Evolutionary conservation across 805 yeast genomes (phyloP).

Genomic region (Candida orba): DNA sequence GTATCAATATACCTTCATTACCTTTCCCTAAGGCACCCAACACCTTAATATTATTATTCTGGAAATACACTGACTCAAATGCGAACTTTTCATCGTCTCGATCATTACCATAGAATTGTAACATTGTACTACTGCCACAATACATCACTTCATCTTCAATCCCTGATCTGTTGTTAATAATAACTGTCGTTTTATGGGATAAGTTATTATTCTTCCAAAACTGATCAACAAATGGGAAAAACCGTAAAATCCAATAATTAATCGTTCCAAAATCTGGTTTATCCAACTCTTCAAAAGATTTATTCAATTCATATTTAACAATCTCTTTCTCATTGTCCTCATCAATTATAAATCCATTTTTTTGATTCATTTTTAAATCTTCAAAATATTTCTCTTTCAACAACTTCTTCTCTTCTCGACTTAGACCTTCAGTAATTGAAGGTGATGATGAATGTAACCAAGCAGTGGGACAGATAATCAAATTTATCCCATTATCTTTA

Average conservation of each 20-base stretch:
- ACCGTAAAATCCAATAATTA: conserved; percentile 69
- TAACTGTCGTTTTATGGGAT: conserved; percentile 30
- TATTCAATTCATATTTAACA: conserved; percentile 11
- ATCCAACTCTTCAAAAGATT: conserved; percentile 24
- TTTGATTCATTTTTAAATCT: conserved; percentile 13
- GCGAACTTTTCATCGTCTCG: background rate
- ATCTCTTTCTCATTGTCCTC: background rate
- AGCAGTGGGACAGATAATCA: conserved; percentile 77
- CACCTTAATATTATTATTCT: conserved; percentile 45
- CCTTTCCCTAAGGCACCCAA: conserved; percentile 57
- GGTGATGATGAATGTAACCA: conserved; percentile 61
- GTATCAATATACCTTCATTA: conserved; percentile 52
- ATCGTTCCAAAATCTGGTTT: conserved; percentile 43
- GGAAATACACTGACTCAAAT: conserved; percentile 10
- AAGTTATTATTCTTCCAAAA: conserved; percentile 5
- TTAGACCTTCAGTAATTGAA: conserved; percentile 24
- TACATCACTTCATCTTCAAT: conserved; percentile 63
- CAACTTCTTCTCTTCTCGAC: conserved; percentile 12
- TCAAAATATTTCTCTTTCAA: conserved; percentile 6
- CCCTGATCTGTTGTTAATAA: conserved; percentile 69
- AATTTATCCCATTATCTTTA: conserved; percentile 36
- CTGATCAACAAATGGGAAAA: conserved; percentile 52
- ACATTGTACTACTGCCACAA: conserved; percentile 57
- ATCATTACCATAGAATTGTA: conserved; percentile 46
- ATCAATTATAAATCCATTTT: conserved; percentile 12